Percentiles rank a stretch among this genome's conserved stretches.
Conservation (phyloP, 106 monocot genomes). For the Allium cepa region DNA sequence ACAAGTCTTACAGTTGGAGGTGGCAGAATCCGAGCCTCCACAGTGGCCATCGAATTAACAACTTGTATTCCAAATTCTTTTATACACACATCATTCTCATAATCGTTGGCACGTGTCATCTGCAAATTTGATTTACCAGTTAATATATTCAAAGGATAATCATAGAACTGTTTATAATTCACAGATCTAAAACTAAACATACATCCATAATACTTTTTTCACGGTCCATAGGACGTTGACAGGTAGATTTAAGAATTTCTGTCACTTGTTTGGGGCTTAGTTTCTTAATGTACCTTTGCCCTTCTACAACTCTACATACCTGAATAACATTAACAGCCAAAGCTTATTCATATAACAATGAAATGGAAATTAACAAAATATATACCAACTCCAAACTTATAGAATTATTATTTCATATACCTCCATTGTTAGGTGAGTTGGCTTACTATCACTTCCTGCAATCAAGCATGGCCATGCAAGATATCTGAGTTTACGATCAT, state of each 20-base stretch:
- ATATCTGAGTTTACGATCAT: conserved; percentile 2
- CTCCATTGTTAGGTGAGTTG: conserved; percentile 35
- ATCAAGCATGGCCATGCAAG: conserved; percentile 20
- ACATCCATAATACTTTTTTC: conserved; percentile 61
- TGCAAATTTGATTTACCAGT: conserved; percentile 4
- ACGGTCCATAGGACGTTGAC: conserved; percentile 59
- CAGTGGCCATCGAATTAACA: conserved; percentile 5
- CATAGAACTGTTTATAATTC: not conserved
- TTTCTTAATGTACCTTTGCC: conserved; percentile 75
- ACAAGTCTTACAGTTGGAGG: conserved; percentile 35
- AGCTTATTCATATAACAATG: no score
- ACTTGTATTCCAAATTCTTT: conserved; percentile 60
- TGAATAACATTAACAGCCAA: conserved; percentile 1
- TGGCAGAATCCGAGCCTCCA: conserved; percentile 50
- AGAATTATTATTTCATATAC: not conserved
- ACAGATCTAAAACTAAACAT: not conserved
- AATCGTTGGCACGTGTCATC: conserved; percentile 33
- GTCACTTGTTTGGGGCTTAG: conserved; percentile 77
- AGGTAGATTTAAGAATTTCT: conserved; percentile 61
- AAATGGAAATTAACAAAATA: no score
- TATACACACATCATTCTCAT: conserved; percentile 31
- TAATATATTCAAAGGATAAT: not conserved
- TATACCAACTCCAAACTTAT: no score
- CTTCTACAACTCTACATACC: conserved; percentile 43
- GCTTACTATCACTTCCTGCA: conserved; percentile 25